These are phyloP conservation scores for Capsicum chinense DNA, from an alignment of 257 asterid species.

Conservation along the genomic window DNA sequence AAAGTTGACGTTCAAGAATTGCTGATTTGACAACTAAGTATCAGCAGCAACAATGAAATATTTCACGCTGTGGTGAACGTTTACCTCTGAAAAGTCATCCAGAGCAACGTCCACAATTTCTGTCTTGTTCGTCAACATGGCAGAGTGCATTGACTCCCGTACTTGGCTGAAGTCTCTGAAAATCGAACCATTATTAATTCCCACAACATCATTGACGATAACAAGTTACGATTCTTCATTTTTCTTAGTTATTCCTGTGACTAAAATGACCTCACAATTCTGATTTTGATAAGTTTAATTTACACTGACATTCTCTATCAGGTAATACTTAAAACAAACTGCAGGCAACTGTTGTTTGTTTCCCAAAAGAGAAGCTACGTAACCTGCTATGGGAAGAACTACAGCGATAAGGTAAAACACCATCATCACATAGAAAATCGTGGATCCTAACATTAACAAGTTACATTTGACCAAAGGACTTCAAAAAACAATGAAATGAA, in stretches of 20 bases:
- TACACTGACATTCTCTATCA: constrained; percentile 1
- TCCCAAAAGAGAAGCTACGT: background rate
- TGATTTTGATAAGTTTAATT: background rate
- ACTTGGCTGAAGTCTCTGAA: constrained; percentile 71
- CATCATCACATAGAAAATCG: background rate
- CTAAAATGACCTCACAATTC: background rate
- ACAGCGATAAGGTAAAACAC: background rate
- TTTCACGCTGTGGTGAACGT: constrained; percentile 2
- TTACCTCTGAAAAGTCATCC: constrained; percentile 77
- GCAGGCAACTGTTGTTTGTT: background rate
- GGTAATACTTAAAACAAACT: background rate
- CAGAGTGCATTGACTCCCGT: constrained; percentile 68
- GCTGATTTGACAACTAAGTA: background rate
- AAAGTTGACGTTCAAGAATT: constrained; percentile 19
- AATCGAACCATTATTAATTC: constrained; percentile 22
- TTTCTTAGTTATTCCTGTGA: background rate
- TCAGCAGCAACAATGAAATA: background rate
- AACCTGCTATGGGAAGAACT: background rate
- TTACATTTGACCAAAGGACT: background rate
- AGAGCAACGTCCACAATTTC: constrained; percentile 82
- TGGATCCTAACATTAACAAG: background rate
- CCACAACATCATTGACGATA: background rate
- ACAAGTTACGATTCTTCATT: no score
- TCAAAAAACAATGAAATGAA: background rate
- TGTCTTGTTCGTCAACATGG: constrained; percentile 72